phyloP scores from a whole-genome alignment of 2,329 filamentous ascomycete genomes.

The Ascochyta koolunga region DNA sequence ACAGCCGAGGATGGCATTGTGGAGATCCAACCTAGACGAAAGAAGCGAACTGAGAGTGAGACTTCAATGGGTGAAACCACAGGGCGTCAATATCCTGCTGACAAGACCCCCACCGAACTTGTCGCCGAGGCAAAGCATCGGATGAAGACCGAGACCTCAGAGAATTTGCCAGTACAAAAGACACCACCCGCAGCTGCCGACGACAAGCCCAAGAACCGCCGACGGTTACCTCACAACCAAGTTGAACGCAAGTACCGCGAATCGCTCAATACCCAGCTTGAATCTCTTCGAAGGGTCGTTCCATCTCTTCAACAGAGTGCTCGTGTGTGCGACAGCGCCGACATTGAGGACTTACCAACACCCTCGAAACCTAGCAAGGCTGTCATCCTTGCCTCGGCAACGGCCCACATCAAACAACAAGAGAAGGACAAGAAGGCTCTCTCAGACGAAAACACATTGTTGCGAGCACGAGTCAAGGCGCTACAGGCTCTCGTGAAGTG shows the following conservation, averaged over 20 bases:
- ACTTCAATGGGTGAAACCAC: conserved; percentile 36
- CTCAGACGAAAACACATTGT: conserved; percentile 47
- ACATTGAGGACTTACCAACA: conserved; percentile 52
- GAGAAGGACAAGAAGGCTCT: conserved; percentile 51
- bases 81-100: conserved; percentile 35
- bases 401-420: conserved; percentile 54
- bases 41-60: conserved; percentile 47
- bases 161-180: conserved; percentile 35
- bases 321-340: conserved; percentile 46
- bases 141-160: conserved; percentile 42
- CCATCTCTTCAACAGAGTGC: conserved; percentile 49
- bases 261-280: conserved; percentile 54
- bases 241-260: conserved; percentile 56
- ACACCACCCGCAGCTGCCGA: conserved; percentile 28
- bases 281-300: conserved; percentile 49
- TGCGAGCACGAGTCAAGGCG: conserved; percentile 50
- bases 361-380: conserved; percentile 53
- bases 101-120: conserved; percentile 23
- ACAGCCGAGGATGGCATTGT: conserved; percentile 45
- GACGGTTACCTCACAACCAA: conserved; percentile 52
- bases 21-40: conserved; percentile 43
- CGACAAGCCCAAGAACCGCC: conserved; percentile 43
- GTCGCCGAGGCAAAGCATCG: conserved; percentile 25
- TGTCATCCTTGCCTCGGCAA: conserved; percentile 54
- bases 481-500: conserved; percentile 54